Evolutionary conservation across 2,329 filamentous ascomycete genomes (phyloP), one percentile per base, ranked within the genome.

Genomic region (Neobulgaria alba): DNA sequence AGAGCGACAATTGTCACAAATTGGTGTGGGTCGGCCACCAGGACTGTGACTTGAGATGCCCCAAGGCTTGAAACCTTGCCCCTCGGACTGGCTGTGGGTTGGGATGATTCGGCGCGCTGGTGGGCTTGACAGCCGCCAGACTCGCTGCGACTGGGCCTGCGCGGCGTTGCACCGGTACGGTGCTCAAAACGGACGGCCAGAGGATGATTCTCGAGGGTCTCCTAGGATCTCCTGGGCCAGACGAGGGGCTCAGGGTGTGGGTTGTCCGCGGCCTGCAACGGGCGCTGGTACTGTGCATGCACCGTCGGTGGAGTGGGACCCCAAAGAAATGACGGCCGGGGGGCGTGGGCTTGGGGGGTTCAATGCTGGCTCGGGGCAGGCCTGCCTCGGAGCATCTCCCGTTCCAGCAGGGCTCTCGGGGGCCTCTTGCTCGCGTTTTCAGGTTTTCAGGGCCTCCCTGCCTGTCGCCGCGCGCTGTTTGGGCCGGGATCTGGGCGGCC

Each of bases 1-100:
- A 61, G 64, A 57, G 60, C 59, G 63, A 61, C 62, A 68, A 50
- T 53, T 71, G 68, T 72, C 68, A 72, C 68, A 72, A 69, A 71
- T 70, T 62, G 62, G 61, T 62, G 68, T 72, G 69, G 69, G 67
- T 66, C 68, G 49, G 42, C 38, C 43, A 45, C 49, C 49, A 41
- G 50, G 51, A 55, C 42, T 51, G 45, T 48, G 53, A 55, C 52
- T 54, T 54, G 39, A 47, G 51, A 56, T 58, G 55, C 53, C 54
- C 51, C 55, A 47, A 46, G 39, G 41, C 42, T 48, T 43, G 37
- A 55, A 57, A 49, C 49, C 50, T 50, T 26, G 23, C 23, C 7
- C 7, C n/a, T n/a, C n/a, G n/a, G n/a, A n/a, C n/a, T n/a, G n/a
- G n/a, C n/a, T n/a, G 12, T 26, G 23, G 23, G 23, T 26, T 26